phyloP scores from a whole-genome alignment of 2,329 filamentous ascomycete species.

The Pseudogymnoascus sp. region DNA sequence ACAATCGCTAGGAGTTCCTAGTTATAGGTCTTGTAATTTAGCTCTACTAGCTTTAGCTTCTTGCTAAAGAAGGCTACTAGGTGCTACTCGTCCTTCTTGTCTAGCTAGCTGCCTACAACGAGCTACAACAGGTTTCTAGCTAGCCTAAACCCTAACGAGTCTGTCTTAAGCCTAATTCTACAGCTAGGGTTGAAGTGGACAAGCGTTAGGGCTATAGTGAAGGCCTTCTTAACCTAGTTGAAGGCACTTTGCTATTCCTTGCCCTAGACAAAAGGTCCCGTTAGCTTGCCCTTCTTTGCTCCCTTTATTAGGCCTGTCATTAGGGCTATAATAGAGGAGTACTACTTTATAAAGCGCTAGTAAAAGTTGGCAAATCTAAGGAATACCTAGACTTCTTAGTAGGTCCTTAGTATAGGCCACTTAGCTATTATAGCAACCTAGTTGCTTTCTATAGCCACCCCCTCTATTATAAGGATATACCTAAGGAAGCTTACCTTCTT shows the following conservation, averaged over 20 bases:
- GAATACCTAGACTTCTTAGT: no score
- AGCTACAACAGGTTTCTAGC: not conserved
- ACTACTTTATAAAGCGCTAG: not conserved
- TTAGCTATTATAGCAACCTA: no score
- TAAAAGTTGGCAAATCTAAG: no score
- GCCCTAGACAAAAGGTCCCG: not conserved
- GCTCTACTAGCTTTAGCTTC: slow-evolving; percentile 22
- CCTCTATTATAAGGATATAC: no score
- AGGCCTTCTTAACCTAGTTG: not conserved
- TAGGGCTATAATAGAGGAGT: not conserved
- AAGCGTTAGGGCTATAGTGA: not conserved
- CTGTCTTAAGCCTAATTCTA: not conserved
- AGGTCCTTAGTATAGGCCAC: no score
- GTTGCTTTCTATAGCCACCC: no score
- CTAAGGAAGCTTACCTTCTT: no score
- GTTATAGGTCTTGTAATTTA: slow-evolving; percentile 29
- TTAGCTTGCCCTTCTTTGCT: not conserved
- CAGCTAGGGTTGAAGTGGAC: not conserved
- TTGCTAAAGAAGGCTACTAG: slow-evolving; percentile 22
- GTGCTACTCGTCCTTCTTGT: not conserved
- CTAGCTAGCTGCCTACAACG: not conserved
- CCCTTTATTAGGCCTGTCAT: no score
- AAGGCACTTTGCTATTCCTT: not conserved
- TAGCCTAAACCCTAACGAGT: not conserved
- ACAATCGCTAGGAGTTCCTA: slow-evolving; percentile 29